Evolutionary conservation across 257 asterid genomes (phyloP), one percentile per base, ranked within the genome.

Genomic region (Nicotiana knightiana): DNA sequence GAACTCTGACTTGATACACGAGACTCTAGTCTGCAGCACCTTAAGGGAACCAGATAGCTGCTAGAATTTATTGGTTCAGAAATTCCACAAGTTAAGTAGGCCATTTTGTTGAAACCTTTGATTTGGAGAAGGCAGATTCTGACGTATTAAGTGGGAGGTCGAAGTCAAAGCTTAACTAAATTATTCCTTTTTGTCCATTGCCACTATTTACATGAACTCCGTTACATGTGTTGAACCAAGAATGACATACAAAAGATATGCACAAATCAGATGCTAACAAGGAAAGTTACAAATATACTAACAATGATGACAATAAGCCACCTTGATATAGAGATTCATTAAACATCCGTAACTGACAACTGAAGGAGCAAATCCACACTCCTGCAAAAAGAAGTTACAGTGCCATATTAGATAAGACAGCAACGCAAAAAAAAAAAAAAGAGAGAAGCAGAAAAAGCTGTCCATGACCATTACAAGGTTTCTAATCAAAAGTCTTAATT

Each of bases 311-410:
- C 2, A 48, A 73, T n/a, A 73, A 3, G 24, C 24, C 89, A 96
- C 99, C 99, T 96, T 96, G 84, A 88, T 90, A 86, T 92, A 91
- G 71, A 93, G 93, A 88, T 96, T 96, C 81, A 96, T 92, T 86
- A 94, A 97, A 77, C 99, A 96, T 83, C 99, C 99, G 76, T 91
- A 94, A 82, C 95, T 96, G 89, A 94, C 70, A 65, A 96, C 86
- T 26, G 97, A 91, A 86, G 99, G 97, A 55, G 90, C 84, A 86
- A 91, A 91, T 83, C 99, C 98, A 73, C 98, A 92, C 88, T 96
- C 98, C 99, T 95, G 68, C 33, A 86, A 63, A 43, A 71, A 83
- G 81, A 53, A 84, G 71, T 54, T 55, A 80, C 30, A 77, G 54
- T 48, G 48, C 43, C 79, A 73, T n/a, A 48, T 73, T 48, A 48